A percentile compares a stretch with the other conserved stretches of the same genome.
Conservation (phyloP, 805 yeast species). For the Isabelozyma rhagii region DNA sequence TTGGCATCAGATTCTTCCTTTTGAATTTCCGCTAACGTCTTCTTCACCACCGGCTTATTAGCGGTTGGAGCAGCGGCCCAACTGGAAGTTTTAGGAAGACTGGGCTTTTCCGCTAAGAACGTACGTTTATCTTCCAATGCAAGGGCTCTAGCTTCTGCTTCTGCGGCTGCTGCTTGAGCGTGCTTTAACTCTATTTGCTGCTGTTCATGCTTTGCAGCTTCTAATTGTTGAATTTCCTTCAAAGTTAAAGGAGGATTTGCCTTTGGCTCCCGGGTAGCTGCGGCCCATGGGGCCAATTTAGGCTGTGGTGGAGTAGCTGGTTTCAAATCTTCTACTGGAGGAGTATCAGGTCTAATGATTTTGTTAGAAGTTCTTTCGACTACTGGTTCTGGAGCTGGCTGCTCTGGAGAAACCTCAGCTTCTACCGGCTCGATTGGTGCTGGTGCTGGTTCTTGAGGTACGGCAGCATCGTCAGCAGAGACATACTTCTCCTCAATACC, state of each 20-base stretch:
- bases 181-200: conserved; percentile 33
- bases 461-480: neutral
- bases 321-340: conserved; percentile 9
- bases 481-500: conserved; percentile 9
- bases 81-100: conserved; percentile 39
- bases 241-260: conserved; percentile 42
- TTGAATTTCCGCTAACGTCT: conserved; percentile 61
- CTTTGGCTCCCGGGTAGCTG: conserved; percentile 12
- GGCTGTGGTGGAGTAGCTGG: conserved; percentile 13
- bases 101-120: conserved; percentile 14
- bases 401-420: neutral
- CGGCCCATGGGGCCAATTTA: conserved; percentile 57
- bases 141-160: conserved; percentile 21
- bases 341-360: conserved; percentile 1
- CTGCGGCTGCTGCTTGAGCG: conserved; percentile 22
- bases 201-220: conserved; percentile 40
- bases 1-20: conserved; percentile 50
- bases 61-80: conserved; percentile 36
- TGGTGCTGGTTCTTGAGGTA: neutral
- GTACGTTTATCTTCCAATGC: conserved; percentile 17
- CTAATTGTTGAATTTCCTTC: conserved; percentile 50
- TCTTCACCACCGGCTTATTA: conserved; percentile 30
- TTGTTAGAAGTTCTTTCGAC: neutral
- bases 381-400: neutral
- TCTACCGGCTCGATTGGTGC: conserved; percentile 1